Conservation (phyloP, 169 alveolate genomes). For the Eimeria acervulina region DNA sequence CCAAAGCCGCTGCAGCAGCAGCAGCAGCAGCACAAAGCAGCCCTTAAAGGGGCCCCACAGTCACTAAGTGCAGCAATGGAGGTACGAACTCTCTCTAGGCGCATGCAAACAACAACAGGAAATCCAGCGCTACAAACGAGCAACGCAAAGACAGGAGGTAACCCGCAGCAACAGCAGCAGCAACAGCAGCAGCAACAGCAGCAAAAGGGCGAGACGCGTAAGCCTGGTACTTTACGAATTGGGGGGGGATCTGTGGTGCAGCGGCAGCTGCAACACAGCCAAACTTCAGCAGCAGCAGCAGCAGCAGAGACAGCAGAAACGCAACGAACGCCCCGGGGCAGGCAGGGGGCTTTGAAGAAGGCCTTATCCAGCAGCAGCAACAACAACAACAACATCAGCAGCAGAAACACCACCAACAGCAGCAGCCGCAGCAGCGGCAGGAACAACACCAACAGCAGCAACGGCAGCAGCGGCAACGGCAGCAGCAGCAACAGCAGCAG, state of each 20-base stretch:
- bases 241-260: background rate
- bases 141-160: background rate
- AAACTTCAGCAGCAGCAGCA: too few relatives aligned
- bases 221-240: too few relatives aligned
- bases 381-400: background rate
- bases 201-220: background rate
- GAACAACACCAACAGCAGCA: background rate
- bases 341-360: too few relatives aligned
- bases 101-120: too few relatives aligned
- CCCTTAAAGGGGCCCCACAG: background rate
- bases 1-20: background rate
- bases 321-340: too few relatives aligned
- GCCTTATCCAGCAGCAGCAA: too few relatives aligned
- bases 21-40: background rate
- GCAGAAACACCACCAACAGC: background rate
- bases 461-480: background rate
- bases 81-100: too few relatives aligned
- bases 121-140: too few relatives aligned
- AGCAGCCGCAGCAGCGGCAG: background rate
- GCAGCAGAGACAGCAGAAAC: too few relatives aligned
- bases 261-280: background rate
- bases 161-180: background rate
- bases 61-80: too few relatives aligned
- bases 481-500: constrained; percentile 5
- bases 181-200: constrained; percentile 17